These are phyloP conservation scores for Serendipita sp. DNA, from an alignment of 768 basidiomycete genomes.

Conservation along the genomic window DNA sequence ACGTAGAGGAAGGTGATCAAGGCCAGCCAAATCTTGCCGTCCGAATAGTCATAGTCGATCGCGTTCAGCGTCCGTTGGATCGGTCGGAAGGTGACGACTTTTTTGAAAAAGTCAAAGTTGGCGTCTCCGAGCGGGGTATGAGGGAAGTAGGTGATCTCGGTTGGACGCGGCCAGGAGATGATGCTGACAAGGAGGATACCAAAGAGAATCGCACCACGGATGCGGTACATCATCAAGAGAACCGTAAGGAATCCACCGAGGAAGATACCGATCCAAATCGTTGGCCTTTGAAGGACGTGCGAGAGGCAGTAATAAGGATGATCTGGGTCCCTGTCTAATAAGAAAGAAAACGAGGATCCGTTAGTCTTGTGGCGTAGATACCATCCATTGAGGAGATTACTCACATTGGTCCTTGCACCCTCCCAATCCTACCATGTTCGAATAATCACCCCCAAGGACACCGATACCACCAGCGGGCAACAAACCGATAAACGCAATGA, in stretches of 20 bases:
- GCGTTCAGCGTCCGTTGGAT: constrained; percentile 47
- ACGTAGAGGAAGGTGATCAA: constrained; percentile 59
- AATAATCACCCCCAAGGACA: constrained; percentile 58
- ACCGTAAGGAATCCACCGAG: constrained; percentile 74
- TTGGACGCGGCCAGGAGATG: constrained; percentile 78
- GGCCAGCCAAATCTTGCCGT: constrained; percentile 74
- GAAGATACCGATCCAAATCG: constrained; percentile 81
- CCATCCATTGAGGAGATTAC: too few relatives aligned
- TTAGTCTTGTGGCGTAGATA: constrained; percentile 5
- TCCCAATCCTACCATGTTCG: constrained; percentile 58
- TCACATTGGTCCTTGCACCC: constrained; percentile 46
- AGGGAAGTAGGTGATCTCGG: constrained; percentile 69
- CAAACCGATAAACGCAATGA: constrained; percentile 49
- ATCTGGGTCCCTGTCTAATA: constrained; percentile 28
- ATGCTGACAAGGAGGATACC: constrained; percentile 75
- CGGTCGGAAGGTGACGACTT: constrained; percentile 63
- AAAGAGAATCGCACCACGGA: constrained; percentile 68
- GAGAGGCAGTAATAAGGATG: constrained; percentile 46
- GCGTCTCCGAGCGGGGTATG: constrained; percentile 50
- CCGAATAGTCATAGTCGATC: constrained; percentile 35
- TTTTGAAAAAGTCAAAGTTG: constrained; percentile 71
- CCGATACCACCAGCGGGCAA: constrained; percentile 38
- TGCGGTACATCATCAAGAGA: constrained; percentile 67
- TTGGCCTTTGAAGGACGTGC: constrained; percentile 54
- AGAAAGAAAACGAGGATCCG: constrained; percentile 9